These are phyloP conservation scores for Luvunga scandens DNA, from an alignment of 345 rosid genomes.

Conservation along the genomic window DNA sequence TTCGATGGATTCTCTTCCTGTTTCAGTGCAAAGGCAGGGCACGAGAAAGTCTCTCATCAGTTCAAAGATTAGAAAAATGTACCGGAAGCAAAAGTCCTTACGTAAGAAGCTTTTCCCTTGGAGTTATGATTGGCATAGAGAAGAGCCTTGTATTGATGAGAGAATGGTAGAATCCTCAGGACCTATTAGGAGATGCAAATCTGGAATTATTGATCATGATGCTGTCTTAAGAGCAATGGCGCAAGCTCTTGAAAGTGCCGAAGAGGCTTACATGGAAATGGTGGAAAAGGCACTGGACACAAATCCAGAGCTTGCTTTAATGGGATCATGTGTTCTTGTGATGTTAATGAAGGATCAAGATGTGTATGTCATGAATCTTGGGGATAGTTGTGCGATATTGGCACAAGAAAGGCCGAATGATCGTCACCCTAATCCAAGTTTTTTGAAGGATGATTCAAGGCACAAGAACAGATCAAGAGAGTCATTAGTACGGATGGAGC, in stretches of 20 bases:
- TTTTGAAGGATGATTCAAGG: conserved; percentile 60
- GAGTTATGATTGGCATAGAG: conserved; percentile 97
- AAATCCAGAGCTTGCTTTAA: conserved; percentile 89
- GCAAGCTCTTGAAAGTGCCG: conserved; percentile 65
- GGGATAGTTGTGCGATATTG: conserved; percentile 86
- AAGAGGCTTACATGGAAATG: conserved; percentile 91
- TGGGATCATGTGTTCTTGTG: conserved; percentile 95
- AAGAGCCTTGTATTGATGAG: conserved; percentile 63
- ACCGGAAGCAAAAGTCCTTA: conserved; percentile 78
- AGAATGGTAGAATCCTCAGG: conserved; percentile 56
- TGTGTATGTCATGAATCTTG: conserved; percentile 95
- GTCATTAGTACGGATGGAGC: conserved; percentile 84
- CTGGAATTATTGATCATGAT: conserved; percentile 72
- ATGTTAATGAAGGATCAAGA: conserved; percentile 98
- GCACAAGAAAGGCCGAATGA: conserved; percentile 88
- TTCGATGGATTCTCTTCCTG: conserved; percentile 30
- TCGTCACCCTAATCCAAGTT: conserved; percentile 61
- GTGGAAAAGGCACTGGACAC: conserved; percentile 79
- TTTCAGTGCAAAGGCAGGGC: conserved; percentile 46
- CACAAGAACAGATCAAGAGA: conserved; percentile 80
- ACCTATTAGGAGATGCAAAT: conserved; percentile 79
- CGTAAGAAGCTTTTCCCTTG: conserved; percentile 93
- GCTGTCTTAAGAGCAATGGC: conserved; percentile 88
- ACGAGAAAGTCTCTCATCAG: conserved; percentile 52
- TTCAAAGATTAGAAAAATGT: conserved; percentile 67